phyloP scores from a whole-genome alignment of 2,329 filamentous ascomycete genomes.

The Tolypocladium ophioglossoides region DNA sequence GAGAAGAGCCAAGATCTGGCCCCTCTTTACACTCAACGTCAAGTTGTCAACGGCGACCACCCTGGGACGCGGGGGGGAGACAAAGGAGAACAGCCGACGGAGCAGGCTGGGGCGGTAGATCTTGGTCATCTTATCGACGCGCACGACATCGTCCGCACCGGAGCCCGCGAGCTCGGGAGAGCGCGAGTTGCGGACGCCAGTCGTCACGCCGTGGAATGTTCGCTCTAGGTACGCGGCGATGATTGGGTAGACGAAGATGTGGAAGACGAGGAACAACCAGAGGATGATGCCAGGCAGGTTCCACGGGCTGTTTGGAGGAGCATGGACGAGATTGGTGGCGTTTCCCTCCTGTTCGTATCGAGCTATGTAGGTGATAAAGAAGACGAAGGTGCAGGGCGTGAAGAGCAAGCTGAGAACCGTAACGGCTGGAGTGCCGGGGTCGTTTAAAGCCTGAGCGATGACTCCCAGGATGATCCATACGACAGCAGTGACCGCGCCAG shows the following conservation, averaged over 20 bases:
- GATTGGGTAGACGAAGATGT: slow-evolving; percentile 68
- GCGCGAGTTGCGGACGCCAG: slow-evolving; percentile 10
- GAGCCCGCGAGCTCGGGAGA: neutral
- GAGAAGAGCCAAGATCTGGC: slow-evolving; percentile 76
- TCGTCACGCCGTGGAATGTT: slow-evolving; percentile 61
- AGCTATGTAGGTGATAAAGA: slow-evolving; percentile 68
- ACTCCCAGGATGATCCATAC: slow-evolving; percentile 69
- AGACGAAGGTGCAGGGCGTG: slow-evolving; percentile 79
- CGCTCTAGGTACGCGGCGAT: slow-evolving; percentile 67
- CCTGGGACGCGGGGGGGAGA: slow-evolving; percentile 27
- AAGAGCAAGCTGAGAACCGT: slow-evolving; percentile 67
- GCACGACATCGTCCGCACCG: slow-evolving; percentile 45
- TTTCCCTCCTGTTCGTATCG: slow-evolving; percentile 58
- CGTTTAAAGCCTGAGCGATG: slow-evolving; percentile 63
- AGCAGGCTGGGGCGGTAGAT: slow-evolving; percentile 59
- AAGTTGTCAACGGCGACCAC: slow-evolving; percentile 71
- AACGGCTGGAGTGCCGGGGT: slow-evolving; percentile 52
- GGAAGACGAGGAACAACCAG: slow-evolving; percentile 67
- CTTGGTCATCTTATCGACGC: slow-evolving; percentile 66
- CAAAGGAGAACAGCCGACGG: slow-evolving; percentile 37
- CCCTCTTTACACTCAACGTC: slow-evolving; percentile 60
- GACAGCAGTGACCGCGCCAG: slow-evolving; percentile 69
- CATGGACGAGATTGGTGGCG: slow-evolving; percentile 49
- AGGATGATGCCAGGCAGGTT: slow-evolving; percentile 62
- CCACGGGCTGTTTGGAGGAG: slow-evolving; percentile 57